phyloP scores from a whole-genome alignment of 2,329 filamentous ascomycete species.

The Coniochaeta hoffmannii region DNA sequence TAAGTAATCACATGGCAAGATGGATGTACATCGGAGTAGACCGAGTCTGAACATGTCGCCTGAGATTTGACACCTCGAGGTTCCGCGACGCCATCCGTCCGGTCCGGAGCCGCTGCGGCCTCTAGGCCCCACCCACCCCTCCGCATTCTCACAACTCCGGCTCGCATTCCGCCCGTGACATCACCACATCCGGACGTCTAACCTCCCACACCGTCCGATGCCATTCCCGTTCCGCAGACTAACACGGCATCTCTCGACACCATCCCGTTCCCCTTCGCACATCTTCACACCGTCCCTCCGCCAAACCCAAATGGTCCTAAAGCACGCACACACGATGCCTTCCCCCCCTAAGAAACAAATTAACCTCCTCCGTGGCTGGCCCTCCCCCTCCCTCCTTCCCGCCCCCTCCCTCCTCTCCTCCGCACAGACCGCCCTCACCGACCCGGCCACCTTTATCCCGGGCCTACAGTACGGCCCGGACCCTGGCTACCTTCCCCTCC shows the following conservation, averaged over 20 bases:
- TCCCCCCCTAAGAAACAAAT: constrained; percentile 36
- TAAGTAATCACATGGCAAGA: too few species aligned
- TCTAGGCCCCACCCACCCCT: background rate
- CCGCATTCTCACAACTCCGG: background rate
- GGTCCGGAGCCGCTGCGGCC: background rate
- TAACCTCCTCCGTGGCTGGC: constrained; percentile 65
- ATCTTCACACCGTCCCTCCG: background rate
- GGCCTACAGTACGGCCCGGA: constrained; percentile 78
- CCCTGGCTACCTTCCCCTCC: constrained; percentile 62
- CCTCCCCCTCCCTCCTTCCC: constrained; percentile 56
- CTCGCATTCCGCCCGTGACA: background rate
- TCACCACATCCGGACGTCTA: background rate
- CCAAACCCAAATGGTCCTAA: background rate
- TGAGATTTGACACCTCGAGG: too few species aligned
- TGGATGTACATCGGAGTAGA: too few species aligned
- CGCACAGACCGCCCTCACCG: constrained; percentile 51
- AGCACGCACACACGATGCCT: background rate
- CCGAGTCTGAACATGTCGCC: too few species aligned
- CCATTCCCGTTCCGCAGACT: background rate
- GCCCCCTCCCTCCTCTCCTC: constrained; percentile 53
- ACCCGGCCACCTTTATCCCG: constrained; percentile 49
- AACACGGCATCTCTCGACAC: background rate
- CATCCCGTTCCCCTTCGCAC: background rate
- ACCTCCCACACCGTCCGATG: background rate
- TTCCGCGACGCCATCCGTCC: too few species aligned